These are phyloP conservation scores for Rhodamnia argentea DNA, from an alignment of 345 rosid species.

Conservation along the genomic window DNA sequence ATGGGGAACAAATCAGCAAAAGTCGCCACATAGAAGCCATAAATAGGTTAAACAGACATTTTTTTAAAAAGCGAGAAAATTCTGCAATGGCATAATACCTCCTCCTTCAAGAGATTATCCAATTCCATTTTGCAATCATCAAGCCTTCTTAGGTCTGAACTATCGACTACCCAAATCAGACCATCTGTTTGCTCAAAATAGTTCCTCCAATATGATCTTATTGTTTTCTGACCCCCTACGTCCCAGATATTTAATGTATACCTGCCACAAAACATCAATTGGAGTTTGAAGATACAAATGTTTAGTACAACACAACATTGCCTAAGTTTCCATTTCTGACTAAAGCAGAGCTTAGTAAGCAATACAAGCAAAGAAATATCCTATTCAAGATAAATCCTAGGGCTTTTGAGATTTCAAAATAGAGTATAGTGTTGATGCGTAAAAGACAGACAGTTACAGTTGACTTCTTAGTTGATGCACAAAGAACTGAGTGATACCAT, in stretches of 20 bases:
- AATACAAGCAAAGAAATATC: not conserved
- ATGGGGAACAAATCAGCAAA: not conserved
- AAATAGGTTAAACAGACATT: not conserved
- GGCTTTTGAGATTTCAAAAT: not conserved
- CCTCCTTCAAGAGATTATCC: slow-evolving; percentile 91
- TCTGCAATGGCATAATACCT: slow-evolving; percentile 27
- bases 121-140: slow-evolving; percentile 92
- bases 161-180: slow-evolving; percentile 89
- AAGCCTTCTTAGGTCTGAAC: slow-evolving; percentile 83
- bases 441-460: not conserved
- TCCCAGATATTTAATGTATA: slow-evolving; percentile 89
- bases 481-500: not conserved
- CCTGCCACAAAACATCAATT: slow-evolving; percentile 18
- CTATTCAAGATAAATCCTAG: not conserved
- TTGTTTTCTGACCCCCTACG: slow-evolving; percentile 88
- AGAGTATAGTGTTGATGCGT: not conserved
- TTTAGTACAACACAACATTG: not conserved
- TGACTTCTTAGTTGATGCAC: not conserved
- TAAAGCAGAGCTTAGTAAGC: not conserved
- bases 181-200: slow-evolving; percentile 99
- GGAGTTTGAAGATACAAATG: not conserved
- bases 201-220: slow-evolving; percentile 94
- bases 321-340: not conserved
- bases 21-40: not conserved
- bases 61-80: not conserved